Base-by-base conservation (phyloP, 148 eudicot genomes). In the Bassia scoparia region DNA sequence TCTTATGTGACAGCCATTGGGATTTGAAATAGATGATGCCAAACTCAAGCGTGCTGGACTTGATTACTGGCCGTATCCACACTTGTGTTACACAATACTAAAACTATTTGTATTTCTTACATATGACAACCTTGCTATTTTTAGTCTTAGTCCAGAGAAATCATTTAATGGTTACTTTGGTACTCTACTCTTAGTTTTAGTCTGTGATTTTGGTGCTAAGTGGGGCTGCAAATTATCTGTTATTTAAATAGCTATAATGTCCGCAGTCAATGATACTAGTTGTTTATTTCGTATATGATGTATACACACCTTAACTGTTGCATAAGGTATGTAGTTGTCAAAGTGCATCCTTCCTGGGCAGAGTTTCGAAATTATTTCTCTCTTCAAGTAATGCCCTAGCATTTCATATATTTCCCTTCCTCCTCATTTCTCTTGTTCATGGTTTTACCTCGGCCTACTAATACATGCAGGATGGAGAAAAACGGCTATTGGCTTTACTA, bases 61-160 rank as follows among this genome's bases (percentile, higher is more conserved):
- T 77, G 97, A 95, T 87, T 95, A 95, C 70, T 95, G 98, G 98
- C 97, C 98, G 98, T 95, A 91, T 95, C 97, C 92, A 52, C 69
- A 17, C 55, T 35, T 46, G 13, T 78, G 13, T 71, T 73, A 63
- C 31, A 20, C 31, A 21, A 24, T 41, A 26, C 43, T 62, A 18
- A 31, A 44, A 67, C 9, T 41, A 12, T 20, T 30, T 26, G 30
- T 17, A 23, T 33, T 33, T 23, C 67, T 24, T 24, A 41, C 61
- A 2, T 41, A 20, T 34, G 14, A 41, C 11, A 52, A 24, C 24
- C 7, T 24, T 44, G 50, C 18, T 7, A 31, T 14, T 52, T 20
- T 18, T n/a, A n/a, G n/a, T n/a, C n/a, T 13, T 65, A 64, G 20
- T 41, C 31, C 38, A 26, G 9, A 10, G 56, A 41, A 41, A 41